Base-by-base conservation (phyloP, 345 rosid species). In the Eucalyptus marginata region DNA sequence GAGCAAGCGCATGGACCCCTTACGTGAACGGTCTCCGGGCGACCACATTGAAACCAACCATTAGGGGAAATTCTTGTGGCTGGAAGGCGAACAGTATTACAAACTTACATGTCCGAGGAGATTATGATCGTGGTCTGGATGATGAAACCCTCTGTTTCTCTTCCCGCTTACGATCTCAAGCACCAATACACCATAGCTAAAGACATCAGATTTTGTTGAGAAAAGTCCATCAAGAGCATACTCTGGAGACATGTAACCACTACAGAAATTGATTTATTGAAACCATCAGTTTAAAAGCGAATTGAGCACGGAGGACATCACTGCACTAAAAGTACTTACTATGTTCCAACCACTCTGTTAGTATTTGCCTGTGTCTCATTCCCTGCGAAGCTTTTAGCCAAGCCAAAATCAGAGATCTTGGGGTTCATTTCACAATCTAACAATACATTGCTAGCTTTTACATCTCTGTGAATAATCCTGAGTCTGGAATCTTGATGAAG, bases 241-340 rank as follows among this genome's bases (percentile, higher is more conserved):
- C 59, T 93, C 93, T 22, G 94, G 94, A 46, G 93, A 91, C 93
- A 93, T 93, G 88, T 93, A 93, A 17, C 94, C 94, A 40, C 94
- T 92, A 64, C 59, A 89, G 11, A 58, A 58, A 58, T 58, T 58
- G n/a, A 58, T 58, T 2, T 10, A 11, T 58, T 58, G 29, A 58
- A 58, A 58, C 13, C 29, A 58, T 58, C n/a, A 58, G n/a, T 58
- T 58, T 25, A 2, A 58, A 24, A 25, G n/a, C 1, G 1, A 58
- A 10, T 58, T 2, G n/a, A 58, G 64, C n/a, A 58, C n/a, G 25
- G 64, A 4, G n/a, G 64, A 2, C 64, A 25, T 10, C 29, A 58
- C 14, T 54, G 25, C 29, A 11, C 1, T 58, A 25, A 11, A 58
- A 25, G n/a, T 51, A 33, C 92, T 89, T 66, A 91, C 92, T 91